Percentiles rank a stretch among this genome's conserved stretches.
These are phyloP conservation scores for Asclepias syriaca DNA, from an alignment of 257 asterid genomes.

Conservation along the genomic window DNA sequence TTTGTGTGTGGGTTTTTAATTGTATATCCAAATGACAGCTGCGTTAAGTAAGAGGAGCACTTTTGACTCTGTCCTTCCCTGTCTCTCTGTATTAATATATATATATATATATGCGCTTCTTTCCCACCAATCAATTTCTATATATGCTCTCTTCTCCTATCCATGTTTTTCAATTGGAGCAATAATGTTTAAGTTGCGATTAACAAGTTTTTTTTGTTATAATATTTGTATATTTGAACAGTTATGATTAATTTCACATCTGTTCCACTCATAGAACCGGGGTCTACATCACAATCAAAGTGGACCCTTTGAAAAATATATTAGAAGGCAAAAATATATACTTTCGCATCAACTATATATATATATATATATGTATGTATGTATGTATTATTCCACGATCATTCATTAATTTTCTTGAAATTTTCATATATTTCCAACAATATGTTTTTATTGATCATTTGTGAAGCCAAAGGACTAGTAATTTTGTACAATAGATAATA, in stretches of 20 bases:
- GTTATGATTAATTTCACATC: slow-evolving; percentile 2
- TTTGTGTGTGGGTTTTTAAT: slow-evolving; percentile 17
- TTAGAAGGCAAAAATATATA: no score
- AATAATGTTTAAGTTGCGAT: no score
- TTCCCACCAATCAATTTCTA: slow-evolving; percentile 18
- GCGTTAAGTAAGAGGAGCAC: slow-evolving; percentile 63
- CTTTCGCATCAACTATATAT: slow-evolving; percentile 1
- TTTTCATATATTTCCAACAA: neutral
- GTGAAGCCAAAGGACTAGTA: slow-evolving; percentile 1
- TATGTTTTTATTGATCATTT: slow-evolving; percentile 2
- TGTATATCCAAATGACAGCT: slow-evolving; percentile 87
- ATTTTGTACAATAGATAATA: no score
- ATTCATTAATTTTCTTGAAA: no score
- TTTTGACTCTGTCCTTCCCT: slow-evolving; percentile 71
- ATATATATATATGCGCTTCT: slow-evolving; percentile 8
- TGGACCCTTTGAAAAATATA: slow-evolving; percentile 10
- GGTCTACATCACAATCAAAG: slow-evolving; percentile 4
- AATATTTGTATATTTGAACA: neutral
- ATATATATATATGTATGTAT: no score
- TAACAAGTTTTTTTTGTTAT: no score
- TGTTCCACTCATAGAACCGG: neutral
- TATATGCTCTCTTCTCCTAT: slow-evolving; percentile 16
- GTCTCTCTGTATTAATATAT: slow-evolving; percentile 38
- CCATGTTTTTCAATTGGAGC: neutral
- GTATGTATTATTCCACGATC: no score